Conservation (phyloP, 1,284 basidiomycete species). For the Heterobasidion parviporum region DNA sequence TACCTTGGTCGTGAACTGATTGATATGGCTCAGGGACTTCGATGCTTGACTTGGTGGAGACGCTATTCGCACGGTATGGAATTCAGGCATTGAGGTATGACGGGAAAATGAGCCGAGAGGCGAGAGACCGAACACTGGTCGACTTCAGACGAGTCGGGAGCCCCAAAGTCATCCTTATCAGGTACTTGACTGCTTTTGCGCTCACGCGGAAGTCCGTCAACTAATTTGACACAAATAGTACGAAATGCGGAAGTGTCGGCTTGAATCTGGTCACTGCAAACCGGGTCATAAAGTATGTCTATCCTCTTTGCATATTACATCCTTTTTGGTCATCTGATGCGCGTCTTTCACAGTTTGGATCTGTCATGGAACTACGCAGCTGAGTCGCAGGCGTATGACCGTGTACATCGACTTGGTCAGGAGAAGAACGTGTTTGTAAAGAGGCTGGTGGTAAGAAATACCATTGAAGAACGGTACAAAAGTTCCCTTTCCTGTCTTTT, state of each 20-base stretch:
- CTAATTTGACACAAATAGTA: conserved; percentile 27
- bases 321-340: conserved; percentile 1
- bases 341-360: conserved; percentile 40
- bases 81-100: conserved; percentile 56
- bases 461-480: conserved; percentile 60
- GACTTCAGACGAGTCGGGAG: conserved; percentile 45
- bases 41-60: conserved; percentile 59
- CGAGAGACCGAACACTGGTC: conserved; percentile 39
- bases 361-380: conserved; percentile 66
- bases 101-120: conserved; percentile 48
- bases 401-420: conserved; percentile 64
- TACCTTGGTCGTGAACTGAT: neutral
- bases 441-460: conserved; percentile 54
- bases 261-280: conserved; percentile 60
- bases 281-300: conserved; percentile 52
- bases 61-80: conserved; percentile 45
- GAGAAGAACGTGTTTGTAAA: conserved; percentile 63
- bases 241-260: conserved; percentile 62
- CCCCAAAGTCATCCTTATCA: conserved; percentile 56
- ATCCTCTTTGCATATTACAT: neutral
- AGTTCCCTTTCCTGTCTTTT: conserved; percentile 9
- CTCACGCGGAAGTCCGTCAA: neutral
- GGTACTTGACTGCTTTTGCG: conserved; percentile 23
- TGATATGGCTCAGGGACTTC: conserved; percentile 46
- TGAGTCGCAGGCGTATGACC: conserved; percentile 58